phyloP scores from a whole-genome alignment of 345 rosid species.

The Salix arbutifolia region DNA sequence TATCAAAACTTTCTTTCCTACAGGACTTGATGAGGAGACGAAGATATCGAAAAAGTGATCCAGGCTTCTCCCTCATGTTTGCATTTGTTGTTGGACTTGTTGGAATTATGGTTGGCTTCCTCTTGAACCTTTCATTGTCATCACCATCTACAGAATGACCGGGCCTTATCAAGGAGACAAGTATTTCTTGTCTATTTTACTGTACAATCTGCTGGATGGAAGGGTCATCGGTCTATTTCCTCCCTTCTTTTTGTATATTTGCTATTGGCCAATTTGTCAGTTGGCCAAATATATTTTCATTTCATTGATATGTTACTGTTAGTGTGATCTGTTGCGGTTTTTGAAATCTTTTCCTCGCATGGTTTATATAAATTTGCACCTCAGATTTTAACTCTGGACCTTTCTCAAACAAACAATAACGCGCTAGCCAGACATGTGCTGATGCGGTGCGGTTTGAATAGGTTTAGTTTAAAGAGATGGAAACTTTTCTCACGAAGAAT shows the following conservation, averaged over 20 bases:
- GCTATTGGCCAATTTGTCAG: constrained; percentile 16
- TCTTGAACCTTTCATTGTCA: constrained; percentile 61
- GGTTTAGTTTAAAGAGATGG: no score
- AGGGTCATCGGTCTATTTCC: constrained; percentile 12
- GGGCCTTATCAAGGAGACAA: not conserved
- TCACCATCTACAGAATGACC: constrained; percentile 40
- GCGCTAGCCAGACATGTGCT: no score
- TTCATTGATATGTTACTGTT: constrained; percentile 19
- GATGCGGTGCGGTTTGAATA: no score
- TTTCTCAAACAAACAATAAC: not conserved
- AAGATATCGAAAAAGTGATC: constrained; percentile 44
- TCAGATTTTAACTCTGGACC: not conserved
- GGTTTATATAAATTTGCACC: not conserved
- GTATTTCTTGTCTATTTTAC: constrained; percentile 6
- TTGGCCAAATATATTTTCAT: constrained; percentile 25
- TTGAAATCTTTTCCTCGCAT: not conserved
- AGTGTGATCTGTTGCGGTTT: constrained; percentile 2
- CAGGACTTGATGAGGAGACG: constrained; percentile 75
- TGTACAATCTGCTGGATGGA: constrained; percentile 33
- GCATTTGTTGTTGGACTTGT: constrained; percentile 74
- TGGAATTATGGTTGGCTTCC: constrained; percentile 71
- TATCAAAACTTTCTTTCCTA: not conserved
- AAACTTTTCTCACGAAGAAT: no score
- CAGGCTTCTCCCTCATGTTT: constrained; percentile 64
- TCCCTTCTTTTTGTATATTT: constrained; percentile 29